Evolutionary conservation across 1,284 basidiomycete species (phyloP).

Genomic region (Heterobasidion parviporum): DNA sequence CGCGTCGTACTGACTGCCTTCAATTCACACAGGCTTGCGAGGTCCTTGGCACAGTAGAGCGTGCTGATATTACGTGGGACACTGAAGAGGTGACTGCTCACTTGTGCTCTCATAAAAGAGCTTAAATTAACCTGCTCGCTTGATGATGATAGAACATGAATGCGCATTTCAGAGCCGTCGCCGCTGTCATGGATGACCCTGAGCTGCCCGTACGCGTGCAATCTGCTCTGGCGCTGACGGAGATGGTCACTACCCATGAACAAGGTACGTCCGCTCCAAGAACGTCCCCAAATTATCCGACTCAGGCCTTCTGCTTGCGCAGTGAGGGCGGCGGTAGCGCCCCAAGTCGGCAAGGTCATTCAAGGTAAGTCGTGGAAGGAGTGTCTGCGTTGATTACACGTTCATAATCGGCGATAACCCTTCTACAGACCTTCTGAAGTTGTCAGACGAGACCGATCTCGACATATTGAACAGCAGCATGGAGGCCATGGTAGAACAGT

Average conservation of each 20-base stretch:
- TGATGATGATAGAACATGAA: constrained; percentile 45
- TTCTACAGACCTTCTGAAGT: constrained; percentile 66
- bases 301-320: constrained; percentile 1
- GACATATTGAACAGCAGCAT: constrained; percentile 79
- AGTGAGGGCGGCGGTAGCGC: constrained; percentile 69
- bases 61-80: constrained; percentile 59
- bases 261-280: constrained; percentile 34
- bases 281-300: neutral
- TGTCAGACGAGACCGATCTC: constrained; percentile 85
- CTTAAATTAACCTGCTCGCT: neutral
- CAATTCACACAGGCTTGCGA: constrained; percentile 58
- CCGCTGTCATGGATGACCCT: constrained; percentile 57
- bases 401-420: neutral
- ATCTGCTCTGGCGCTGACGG: constrained; percentile 74
- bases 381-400: neutral
- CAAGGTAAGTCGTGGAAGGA: constrained; percentile 53
- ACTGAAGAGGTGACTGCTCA: constrained; percentile 44
- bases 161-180: constrained; percentile 54
- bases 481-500: constrained; percentile 81
- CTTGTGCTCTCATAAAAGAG: neutral
- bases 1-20: constrained; percentile 1
- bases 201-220: constrained; percentile 83
- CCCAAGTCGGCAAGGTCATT: constrained; percentile 81
- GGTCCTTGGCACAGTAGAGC: constrained; percentile 66
- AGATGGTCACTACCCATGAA: constrained; percentile 65